These are phyloP conservation scores for Lactarius sanguifluus DNA, from an alignment of 768 basidiomycete genomes.

Conservation along the genomic window DNA sequence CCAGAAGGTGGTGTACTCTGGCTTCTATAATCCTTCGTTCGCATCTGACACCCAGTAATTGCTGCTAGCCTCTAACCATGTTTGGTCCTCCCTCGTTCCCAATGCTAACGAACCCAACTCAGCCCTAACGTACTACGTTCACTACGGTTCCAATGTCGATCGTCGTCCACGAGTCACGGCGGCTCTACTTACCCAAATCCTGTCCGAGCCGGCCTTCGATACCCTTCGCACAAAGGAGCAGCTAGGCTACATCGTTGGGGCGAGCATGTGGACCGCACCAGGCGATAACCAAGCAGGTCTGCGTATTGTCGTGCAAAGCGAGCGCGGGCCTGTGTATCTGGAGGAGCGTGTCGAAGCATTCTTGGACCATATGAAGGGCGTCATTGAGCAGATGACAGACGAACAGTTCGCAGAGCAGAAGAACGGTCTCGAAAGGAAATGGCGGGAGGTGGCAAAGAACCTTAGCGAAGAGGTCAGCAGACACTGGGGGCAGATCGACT, in stretches of 20 bases:
- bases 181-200: conserved; percentile 75
- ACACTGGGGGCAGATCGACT: conserved; percentile 70
- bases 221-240: conserved; percentile 92
- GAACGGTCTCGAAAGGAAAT: conserved; percentile 70
- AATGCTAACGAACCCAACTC: conserved; percentile 90
- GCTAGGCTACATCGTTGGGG: conserved; percentile 87
- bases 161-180: conserved; percentile 63
- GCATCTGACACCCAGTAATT: conserved; percentile 5
- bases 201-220: conserved; percentile 91
- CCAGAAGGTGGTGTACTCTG: conserved; percentile 53
- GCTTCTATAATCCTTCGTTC: background rate
- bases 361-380: conserved; percentile 67
- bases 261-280: conserved; percentile 52
- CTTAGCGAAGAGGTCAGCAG: conserved; percentile 72
- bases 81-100: conserved; percentile 63
- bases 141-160: conserved; percentile 69
- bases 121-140: conserved; percentile 80
- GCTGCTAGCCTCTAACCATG: conserved; percentile 62
- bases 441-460: conserved; percentile 88
- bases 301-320: conserved; percentile 86
- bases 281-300: conserved; percentile 75
- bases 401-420: conserved; percentile 81
- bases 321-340: conserved; percentile 73
- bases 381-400: conserved; percentile 64
- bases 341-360: conserved; percentile 90